Conservation (phyloP, 1,284 basidiomycete genomes). For the Wallemia ichthyophaga region DNA sequence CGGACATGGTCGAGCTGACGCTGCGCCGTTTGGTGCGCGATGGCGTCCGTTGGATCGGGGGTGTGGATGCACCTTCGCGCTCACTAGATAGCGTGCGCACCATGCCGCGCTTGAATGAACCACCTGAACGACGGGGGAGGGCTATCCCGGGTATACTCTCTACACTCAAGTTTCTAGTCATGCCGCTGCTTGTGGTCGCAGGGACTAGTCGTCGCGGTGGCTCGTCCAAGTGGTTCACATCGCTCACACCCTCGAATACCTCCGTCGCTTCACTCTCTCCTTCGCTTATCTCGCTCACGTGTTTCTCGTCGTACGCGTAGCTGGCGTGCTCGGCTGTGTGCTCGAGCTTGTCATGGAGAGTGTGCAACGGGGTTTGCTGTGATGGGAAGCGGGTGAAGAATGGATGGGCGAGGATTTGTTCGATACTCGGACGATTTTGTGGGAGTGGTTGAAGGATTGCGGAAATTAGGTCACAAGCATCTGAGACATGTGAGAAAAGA, state of each 20-base stretch:
- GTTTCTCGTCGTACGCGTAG: neutral
- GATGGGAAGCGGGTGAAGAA: constrained; percentile 38
- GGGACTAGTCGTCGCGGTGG: constrained; percentile 10
- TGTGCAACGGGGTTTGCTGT: neutral
- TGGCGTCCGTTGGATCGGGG: constrained; percentile 36
- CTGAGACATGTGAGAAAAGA: constrained; percentile 18
- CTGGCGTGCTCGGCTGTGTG: no score
- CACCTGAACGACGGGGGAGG: constrained; percentile 6
- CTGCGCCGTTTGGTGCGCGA: constrained; percentile 80
- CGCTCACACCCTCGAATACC: constrained; percentile 2
- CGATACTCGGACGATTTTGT: constrained; percentile 39
- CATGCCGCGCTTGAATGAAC: constrained; percentile 4
- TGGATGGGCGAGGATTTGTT: constrained; percentile 54
- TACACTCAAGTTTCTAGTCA: no score
- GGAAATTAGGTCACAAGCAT: constrained; percentile 47
- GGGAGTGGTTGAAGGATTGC: constrained; percentile 56
- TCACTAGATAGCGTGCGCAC: neutral
- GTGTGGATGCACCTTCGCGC: neutral
- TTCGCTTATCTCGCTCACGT: constrained; percentile 6
- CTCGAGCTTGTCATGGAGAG: neutral
- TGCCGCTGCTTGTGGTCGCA: constrained; percentile 9
- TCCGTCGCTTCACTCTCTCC: no score
- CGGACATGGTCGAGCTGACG: constrained; percentile 38
- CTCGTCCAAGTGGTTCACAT: constrained; percentile 2
- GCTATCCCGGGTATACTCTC: no score